These are phyloP conservation scores for Aphanocladium album DNA, from an alignment of 2,329 filamentous ascomycete species.

Conservation along the genomic window DNA sequence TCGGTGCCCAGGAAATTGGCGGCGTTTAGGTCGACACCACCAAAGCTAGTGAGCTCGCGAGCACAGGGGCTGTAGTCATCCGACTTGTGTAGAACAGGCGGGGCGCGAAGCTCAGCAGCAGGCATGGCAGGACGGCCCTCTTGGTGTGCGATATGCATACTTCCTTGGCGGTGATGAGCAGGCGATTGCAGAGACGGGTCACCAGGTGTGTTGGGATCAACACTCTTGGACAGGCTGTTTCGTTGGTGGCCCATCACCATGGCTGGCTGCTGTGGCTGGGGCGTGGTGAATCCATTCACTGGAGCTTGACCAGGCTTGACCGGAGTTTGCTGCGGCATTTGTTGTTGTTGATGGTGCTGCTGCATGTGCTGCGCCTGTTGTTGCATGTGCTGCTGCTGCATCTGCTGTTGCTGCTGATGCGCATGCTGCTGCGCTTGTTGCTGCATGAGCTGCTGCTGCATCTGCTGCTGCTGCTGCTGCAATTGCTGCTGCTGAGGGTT, in stretches of 20 bases:
- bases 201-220: slow-evolving; percentile 33
- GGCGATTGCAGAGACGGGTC: slow-evolving; percentile 26
- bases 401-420: slow-evolving; percentile 28
- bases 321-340: slow-evolving; percentile 23
- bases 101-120: slow-evolving; percentile 21
- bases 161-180: slow-evolving; percentile 31
- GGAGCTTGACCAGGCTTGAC: slow-evolving; percentile 36
- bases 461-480: slow-evolving; percentile 32
- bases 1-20: slow-evolving; percentile 61
- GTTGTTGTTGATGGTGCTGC: slow-evolving; percentile 3
- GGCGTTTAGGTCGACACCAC: slow-evolving; percentile 66
- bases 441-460: slow-evolving; percentile 21
- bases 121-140: slow-evolving; percentile 25
- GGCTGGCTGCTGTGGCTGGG: slow-evolving; percentile 25
- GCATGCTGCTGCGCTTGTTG: slow-evolving; percentile 24
- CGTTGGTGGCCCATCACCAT: slow-evolving; percentile 36
- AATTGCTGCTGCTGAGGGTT: slow-evolving; percentile 38
- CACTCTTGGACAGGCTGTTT: slow-evolving; percentile 47
- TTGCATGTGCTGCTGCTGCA: slow-evolving; percentile 22
- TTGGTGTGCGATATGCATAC: slow-evolving; percentile 30
- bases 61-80: slow-evolving; percentile 53
- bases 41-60: slow-evolving; percentile 55
- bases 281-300: slow-evolving; percentile 33
- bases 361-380: slow-evolving; percentile 22
- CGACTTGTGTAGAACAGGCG: slow-evolving; percentile 39